Evolutionary conservation across 2,329 filamentous ascomycete species (phyloP), one percentile per base, ranked within the genome.

Genomic region (Pezizomycotina sp.): DNA sequence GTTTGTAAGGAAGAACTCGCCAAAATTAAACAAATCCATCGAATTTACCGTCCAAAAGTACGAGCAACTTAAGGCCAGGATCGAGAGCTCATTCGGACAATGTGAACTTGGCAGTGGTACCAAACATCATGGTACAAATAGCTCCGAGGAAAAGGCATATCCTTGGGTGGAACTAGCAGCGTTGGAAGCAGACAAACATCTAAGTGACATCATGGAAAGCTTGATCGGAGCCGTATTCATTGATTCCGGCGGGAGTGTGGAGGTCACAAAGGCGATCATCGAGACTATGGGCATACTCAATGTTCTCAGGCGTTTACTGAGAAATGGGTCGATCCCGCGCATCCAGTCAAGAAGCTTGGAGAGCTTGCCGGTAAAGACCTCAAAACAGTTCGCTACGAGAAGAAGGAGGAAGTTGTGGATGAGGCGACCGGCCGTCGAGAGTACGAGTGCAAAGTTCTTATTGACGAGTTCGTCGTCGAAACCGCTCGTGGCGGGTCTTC

Each of bases 181-280:
- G 0, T 60, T 91, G 1, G 63, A 66, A 9, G 65, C 74, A 0
- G 69, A 69, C 10, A 93, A 93, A 52, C 78, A 80, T 55, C 76
- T 77, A 56, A 86, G 77, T 0, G 84, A 93, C 54, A 59, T 93
- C 5, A 63, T 93, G 6, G 86, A 95, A 59, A 69, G 71, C 20
- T 54, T 91, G 0, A 56, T 95, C 0, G 86, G 80, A 0, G 84
- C 83, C 0, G 65, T 93, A 0, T 93, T 78, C 62, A 62, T 92
- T 13, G 89, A 95, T 54, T 78, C 65, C 0, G 48, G 65, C 0
- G 77, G 77, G 0, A 64, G 67, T 1, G 52, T 81, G 9, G 60
- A 60, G 0, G 55, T 53, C 0, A 91, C 81, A 49, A 60, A 65
- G 31, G 51, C 34, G 0, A 63, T 93, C 23, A 54, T 81, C 0